Evolutionary conservation across 2,329 filamentous ascomycete species (phyloP), one percentile per base, ranked within the genome.

Genomic region (Fusarium scirpi): DNA sequence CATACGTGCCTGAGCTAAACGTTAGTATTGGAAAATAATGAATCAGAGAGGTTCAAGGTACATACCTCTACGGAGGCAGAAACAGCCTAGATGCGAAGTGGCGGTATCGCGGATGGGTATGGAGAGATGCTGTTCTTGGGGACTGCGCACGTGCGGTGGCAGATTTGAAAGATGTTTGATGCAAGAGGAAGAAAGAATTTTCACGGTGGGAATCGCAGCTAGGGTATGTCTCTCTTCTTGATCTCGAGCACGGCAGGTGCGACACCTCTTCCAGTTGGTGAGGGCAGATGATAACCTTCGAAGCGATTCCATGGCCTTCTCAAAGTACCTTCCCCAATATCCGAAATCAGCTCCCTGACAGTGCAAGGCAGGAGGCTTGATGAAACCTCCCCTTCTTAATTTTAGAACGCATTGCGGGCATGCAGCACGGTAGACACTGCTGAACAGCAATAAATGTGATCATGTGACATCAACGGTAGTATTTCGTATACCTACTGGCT

Each of bases 361-460:
- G 34, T 38, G 34, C 34, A n/a, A 38, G 18, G 34, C 32, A 34
- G 18, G 32, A 34, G 30, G 1, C 15, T 0, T 1, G 15, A 5
- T 1, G 15, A 34, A 9, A 9, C 1, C 15, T 16, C 32, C 7
- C 32, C 32, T 18, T 34, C 32, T 18, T 0, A 18, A 1, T 18
- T 1, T 11, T 38, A 0, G 16, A 38, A n/a, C 2, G 0, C 16
- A 5, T 2, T 6, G n/a, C 16, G 1, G 9, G 5, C 16, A 38
- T 38, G 3, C 18, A 11, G 16, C 8, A 5, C 8, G 16, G 16
- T n/a, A 4, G 34, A 11, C 34, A 38, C 16, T 34, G 16, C 16
- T 11, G n/a, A 38, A 3, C 16, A n/a, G 32, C 4, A 8, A 34
- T 5, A 18, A 18, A 34, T 15, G 3, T 15, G 30, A 15, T 32